Evolutionary conservation across 2,329 filamentous ascomycete genomes (phyloP), one percentile per base, ranked within the genome.

Genomic region (Zasmidium cellare): DNA sequence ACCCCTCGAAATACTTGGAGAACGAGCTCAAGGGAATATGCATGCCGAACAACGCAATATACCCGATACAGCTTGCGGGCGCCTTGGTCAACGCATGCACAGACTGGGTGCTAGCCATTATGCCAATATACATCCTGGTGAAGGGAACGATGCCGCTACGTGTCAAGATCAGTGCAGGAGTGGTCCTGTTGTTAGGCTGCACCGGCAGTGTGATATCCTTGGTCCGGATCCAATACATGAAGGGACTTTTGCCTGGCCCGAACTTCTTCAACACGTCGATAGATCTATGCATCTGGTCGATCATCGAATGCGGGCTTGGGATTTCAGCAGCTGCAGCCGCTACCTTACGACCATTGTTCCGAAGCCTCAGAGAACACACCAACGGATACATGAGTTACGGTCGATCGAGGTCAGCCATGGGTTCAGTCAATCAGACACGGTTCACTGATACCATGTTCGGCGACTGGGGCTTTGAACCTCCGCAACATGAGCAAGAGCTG

Each of bases 51-150:
- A 45, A 54, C 14, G 48, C 57, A 3, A 55, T 68, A 24, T 54
- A 65, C 16, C 46, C 51, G 22, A 58, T 69, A 19, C 66, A 64
- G 50, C 56, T 68, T 24, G 57, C 53, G 2, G 67, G 65, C 6
- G 63, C 66, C 6, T 68, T 69, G 48, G 62, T 77, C 45, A 76
- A 75, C 47, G 72, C 74, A 22, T 14, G 69, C 11, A 75, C 74
- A 2, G 72, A 76, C 60, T 68, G 67, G 60, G 56, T 68, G 51
- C 67, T 76, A 44, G 72, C 71, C 22, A 65, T 74, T 16, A 71
- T 79, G 6, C 77, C 78, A 1, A 69, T 73, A 3, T 66, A 73
- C 31, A 60, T 79, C 22, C 65, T 80, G 47, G 74, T 71, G 64
- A 72, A 74, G 19, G 69, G 76, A 9, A 71, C 76, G 47, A 75